A percentile compares a stretch with the other conserved stretches of the same genome.
These are phyloP conservation scores for Suillus decipiens DNA, from an alignment of 768 basidiomycete genomes.

Conservation along the genomic window DNA sequence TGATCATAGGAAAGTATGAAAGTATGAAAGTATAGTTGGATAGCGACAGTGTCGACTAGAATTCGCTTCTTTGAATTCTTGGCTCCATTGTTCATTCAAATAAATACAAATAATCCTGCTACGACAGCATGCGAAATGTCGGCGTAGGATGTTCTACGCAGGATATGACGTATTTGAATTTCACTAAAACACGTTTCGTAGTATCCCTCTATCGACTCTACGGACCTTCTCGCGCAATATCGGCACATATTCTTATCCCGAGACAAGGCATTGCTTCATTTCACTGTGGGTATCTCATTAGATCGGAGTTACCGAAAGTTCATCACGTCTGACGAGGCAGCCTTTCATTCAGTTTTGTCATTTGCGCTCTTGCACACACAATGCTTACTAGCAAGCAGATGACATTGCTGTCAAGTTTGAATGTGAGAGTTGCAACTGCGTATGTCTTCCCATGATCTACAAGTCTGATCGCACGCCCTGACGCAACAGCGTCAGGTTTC, in stretches of 20 bases:
- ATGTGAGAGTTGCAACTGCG: not conserved
- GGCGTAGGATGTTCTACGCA: too few relatives aligned
- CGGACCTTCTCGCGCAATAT: not conserved
- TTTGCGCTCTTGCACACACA: not conserved
- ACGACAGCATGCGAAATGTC: too few relatives aligned
- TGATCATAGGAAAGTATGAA: too few relatives aligned
- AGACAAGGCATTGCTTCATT: not conserved
- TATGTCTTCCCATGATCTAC: not conserved
- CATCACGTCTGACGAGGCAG: not conserved
- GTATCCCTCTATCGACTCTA: too few relatives aligned
- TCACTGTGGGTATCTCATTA: not conserved
- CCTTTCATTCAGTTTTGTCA: not conserved
- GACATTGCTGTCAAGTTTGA: not conserved
- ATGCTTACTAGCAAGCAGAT: not conserved
- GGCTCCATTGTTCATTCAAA: too few relatives aligned
- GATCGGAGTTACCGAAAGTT: not conserved
- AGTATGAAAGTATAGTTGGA: too few relatives aligned
- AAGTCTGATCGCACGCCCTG: not conserved
- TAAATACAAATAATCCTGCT: too few relatives aligned
- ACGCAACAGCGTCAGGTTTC: not conserved
- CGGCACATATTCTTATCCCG: slow-evolving; percentile 4
- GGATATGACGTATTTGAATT: too few relatives aligned
- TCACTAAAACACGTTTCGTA: too few relatives aligned
- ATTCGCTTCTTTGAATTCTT: too few relatives aligned
- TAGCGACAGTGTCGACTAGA: too few relatives aligned